phyloP scores from a whole-genome alignment of 768 basidiomycete species.

The Trametes cinnabarina region DNA sequence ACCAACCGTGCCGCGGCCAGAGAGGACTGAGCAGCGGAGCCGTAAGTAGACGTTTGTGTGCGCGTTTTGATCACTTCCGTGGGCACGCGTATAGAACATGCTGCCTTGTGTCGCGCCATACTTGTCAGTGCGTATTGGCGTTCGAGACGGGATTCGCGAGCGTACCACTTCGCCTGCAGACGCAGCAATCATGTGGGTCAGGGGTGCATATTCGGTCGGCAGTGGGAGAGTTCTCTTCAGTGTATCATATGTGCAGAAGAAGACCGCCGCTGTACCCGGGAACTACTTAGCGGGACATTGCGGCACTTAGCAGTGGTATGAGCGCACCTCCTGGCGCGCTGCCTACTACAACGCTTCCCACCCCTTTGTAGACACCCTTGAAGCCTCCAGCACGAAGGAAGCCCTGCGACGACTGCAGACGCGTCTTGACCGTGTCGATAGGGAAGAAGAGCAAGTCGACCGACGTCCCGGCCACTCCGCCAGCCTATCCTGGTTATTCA shows the following conservation, averaged over 20 bases:
- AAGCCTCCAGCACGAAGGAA: slow-evolving; percentile 87
- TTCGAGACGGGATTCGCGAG: background rate
- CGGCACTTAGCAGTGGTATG: too few relatives aligned
- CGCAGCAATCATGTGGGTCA: slow-evolving; percentile 58
- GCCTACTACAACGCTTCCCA: slow-evolving; percentile 92
- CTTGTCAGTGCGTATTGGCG: slow-evolving; percentile 8
- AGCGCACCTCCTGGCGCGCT: slow-evolving; percentile 89
- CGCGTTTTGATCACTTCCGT: slow-evolving; percentile 96
- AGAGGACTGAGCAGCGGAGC: slow-evolving; percentile 53
- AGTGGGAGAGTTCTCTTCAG: slow-evolving; percentile 76
- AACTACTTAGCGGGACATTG: too few relatives aligned
- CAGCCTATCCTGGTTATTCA: slow-evolving; percentile 50
- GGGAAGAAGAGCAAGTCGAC: slow-evolving; percentile 97
- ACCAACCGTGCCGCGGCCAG: slow-evolving; percentile 56
- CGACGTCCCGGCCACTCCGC: slow-evolving; percentile 87
- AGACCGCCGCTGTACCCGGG: slow-evolving; percentile 70
- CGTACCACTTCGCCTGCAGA: slow-evolving; percentile 54
- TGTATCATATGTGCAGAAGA: slow-evolving; percentile 93
- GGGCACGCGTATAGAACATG: slow-evolving; percentile 91
- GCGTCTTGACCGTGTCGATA: slow-evolving; percentile 95
- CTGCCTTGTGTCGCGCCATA: slow-evolving; percentile 47
- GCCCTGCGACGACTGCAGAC: slow-evolving; percentile 85
- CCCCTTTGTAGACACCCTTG: slow-evolving; percentile 85
- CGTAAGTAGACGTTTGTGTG: slow-evolving; percentile 82
- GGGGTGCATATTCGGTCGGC: slow-evolving; percentile 56